These are phyloP conservation scores for Cadophora sp. DNA, from an alignment of 2,329 filamentous ascomycete species.

Conservation along the genomic window DNA sequence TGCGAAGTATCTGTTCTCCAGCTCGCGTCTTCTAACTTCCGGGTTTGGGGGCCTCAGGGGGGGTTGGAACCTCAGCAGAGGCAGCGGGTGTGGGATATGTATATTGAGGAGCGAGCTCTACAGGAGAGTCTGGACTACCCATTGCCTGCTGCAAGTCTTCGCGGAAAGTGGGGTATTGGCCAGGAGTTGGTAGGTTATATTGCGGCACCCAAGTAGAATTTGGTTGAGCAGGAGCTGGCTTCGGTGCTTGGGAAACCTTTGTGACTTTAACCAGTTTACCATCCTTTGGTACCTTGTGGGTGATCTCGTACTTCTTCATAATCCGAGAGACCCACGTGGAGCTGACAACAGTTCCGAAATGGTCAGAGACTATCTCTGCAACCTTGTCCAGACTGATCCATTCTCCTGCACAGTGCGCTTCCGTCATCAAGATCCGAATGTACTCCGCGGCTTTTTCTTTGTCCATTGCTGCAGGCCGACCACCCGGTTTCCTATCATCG, in stretches of 20 bases:
- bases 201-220: neutral
- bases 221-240: neutral
- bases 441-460: constrained; percentile 25
- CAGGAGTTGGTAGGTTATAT: neutral
- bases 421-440: constrained; percentile 9
- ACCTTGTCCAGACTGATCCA: constrained; percentile 1
- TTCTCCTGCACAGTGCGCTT: neutral
- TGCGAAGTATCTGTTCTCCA: too few species aligned
- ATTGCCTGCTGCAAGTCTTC: constrained; percentile 4
- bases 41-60: neutral
- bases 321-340: constrained; percentile 5
- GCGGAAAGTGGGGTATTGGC: neutral
- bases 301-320: constrained; percentile 14
- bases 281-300: neutral
- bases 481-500: constrained; percentile 22
- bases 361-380: constrained; percentile 8
- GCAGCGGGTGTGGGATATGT: neutral
- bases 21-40: neutral
- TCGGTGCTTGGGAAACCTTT: neutral
- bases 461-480: constrained; percentile 22
- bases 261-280: neutral
- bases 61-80: neutral
- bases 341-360: constrained; percentile 2
- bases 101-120: neutral
- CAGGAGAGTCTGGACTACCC: neutral